These are phyloP conservation scores for Licmophora abbreviata DNA, from an alignment of 108 stramenopile species.

Conservation along the genomic window DNA sequence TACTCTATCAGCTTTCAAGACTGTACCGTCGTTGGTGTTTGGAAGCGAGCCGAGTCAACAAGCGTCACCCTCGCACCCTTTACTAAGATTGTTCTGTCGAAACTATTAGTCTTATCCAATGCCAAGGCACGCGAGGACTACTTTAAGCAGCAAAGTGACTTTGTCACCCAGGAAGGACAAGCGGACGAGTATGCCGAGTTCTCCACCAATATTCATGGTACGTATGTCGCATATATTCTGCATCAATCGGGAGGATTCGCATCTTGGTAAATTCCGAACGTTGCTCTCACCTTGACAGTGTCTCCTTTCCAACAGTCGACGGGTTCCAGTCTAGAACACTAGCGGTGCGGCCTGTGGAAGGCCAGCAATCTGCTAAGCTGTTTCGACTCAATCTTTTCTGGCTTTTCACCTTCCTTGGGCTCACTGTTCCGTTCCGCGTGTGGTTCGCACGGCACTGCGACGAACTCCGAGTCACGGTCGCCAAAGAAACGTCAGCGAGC, in stretches of 20 bases:
- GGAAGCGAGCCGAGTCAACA: conserved; percentile 49
- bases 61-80: conserved; percentile 47
- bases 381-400: conserved; percentile 54
- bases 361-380: conserved; percentile 28
- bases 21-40: conserved; percentile 65
- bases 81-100: conserved; percentile 59
- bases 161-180: conserved; percentile 61
- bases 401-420: conserved; percentile 55
- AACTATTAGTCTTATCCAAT: conserved; percentile 60
- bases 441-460: conserved; percentile 82
- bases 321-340: conserved; percentile 64
- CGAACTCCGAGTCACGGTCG: conserved; percentile 68
- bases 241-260: background rate
- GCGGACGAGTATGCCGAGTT: conserved; percentile 77
- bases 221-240: conserved; percentile 1
- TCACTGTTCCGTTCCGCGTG: conserved; percentile 77
- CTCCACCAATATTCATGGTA: conserved; percentile 62
- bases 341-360: conserved; percentile 43
- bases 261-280: background rate
- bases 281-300: background rate
- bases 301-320: no score
- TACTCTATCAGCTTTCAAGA: conserved; percentile 38
- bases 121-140: conserved; percentile 63
- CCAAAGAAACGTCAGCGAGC: conserved; percentile 51
- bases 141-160: conserved; percentile 76